phyloP scores from a whole-genome alignment of 192 early-diverging fungal species.

The Gorgonomyces haynaldii region DNA sequence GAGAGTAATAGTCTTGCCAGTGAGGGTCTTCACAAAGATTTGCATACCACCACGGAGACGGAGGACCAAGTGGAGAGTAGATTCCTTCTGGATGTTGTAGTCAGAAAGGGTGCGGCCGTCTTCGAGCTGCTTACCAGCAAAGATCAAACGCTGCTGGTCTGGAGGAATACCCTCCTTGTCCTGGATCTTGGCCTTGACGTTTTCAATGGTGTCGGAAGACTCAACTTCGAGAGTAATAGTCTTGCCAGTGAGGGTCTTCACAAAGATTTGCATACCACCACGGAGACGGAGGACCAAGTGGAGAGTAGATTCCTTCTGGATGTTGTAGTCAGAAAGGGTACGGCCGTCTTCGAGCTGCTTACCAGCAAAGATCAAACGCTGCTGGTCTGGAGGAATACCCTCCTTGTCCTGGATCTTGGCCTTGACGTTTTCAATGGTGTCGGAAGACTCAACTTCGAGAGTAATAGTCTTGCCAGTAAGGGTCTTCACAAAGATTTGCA shows the following conservation, averaged over 20 bases:
- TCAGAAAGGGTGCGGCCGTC: conserved; percentile 12
- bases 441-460: conserved; percentile 62
- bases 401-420: conserved; percentile 73
- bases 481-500: conserved; percentile 72
- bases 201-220: conserved; percentile 68
- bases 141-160: conserved; percentile 17
- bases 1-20: conserved; percentile 65
- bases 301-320: conserved; percentile 61
- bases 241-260: conserved; percentile 70
- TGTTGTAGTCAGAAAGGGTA: conserved; percentile 43
- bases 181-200: conserved; percentile 71
- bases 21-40: conserved; percentile 69
- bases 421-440: conserved; percentile 74
- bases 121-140: conserved; percentile 16
- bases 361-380: conserved; percentile 16
- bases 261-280: conserved; percentile 65
- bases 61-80: conserved; percentile 56
- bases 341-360: conserved; percentile 13
- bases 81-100: conserved; percentile 66
- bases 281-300: conserved; percentile 59
- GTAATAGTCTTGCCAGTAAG: conserved; percentile 71
- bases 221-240: conserved; percentile 67
- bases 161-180: conserved; percentile 50
- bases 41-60: conserved; percentile 64
- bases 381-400: conserved; percentile 20